Base-by-base conservation (phyloP, 257 asterid species). In the Primulina tabacum region DNA sequence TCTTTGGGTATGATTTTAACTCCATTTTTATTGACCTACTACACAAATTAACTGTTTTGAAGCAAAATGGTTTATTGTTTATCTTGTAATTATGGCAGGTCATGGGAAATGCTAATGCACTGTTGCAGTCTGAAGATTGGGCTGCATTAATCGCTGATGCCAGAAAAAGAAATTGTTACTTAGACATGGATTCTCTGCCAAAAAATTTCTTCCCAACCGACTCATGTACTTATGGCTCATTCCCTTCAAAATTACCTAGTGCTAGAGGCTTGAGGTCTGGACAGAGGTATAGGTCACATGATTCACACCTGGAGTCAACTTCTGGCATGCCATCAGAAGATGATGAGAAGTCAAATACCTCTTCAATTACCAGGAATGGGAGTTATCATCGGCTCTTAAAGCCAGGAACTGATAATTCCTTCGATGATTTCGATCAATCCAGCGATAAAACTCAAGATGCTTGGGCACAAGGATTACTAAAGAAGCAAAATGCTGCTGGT, bases 251-350 rank as follows among this genome's bases (percentile, higher is more conserved):
- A 78, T 73, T 77, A 55, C 73, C 92, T 67, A 71, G 76, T 64
- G 77, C 79, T 29, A 85, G 97, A 82, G 87, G 96, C 66, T 73
- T 79, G 79, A 86, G 92, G 80, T 71, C 87, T 69, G 96, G 96
- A 57, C 82, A 80, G 57, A 81, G 97, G 75, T 93, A 82, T 64
- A 81, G 97, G 59, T 79, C 90, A 57, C 87, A 89, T 68, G 96
- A 93, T 74, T n/a, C 83, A 33, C 92, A 89, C 62, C 55, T 87
- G 60, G 94, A 90, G 62, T 78, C 99, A 79, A 81, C 91, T 83
- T 89, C 99, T 24, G 92, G 96, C 72, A 88, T 92, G n/a, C 95
- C 96, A 21, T 89, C 97, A 28, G 97, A 94, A 82, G 99, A 94
- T 71, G 97, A 91, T 53, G 97, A 89, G 74, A 89, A 89, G 83